Evolutionary conservation across 176 grass and related monocot species (phyloP).

Genomic region (Ampelocalamus luodianensis): DNA sequence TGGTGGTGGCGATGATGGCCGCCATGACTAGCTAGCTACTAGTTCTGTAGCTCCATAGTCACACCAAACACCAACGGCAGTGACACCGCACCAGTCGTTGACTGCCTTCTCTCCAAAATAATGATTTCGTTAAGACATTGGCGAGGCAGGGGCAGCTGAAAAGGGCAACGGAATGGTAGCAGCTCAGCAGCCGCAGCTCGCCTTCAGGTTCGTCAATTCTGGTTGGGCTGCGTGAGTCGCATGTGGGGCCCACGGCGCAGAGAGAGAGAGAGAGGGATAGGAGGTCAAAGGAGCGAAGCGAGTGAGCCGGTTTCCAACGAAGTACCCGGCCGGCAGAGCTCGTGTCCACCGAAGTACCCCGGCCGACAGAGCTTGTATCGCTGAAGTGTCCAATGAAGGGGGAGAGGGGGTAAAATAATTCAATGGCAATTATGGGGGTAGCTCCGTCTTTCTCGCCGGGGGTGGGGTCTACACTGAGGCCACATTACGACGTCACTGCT

Average conservation of each 20-base stretch:
- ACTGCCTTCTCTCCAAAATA: not conserved
- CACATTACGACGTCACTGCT: too few species aligned
- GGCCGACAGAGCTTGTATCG: too few species aligned
- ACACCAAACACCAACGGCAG: conserved; percentile 40
- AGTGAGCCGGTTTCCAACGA: not conserved
- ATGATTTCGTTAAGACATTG: not conserved
- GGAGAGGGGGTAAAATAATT: too few species aligned
- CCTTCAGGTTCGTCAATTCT: not conserved
- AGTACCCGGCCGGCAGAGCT: not conserved
- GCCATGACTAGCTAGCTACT: conserved; percentile 17
- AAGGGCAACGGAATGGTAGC: not conserved
- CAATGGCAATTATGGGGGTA: too few species aligned
- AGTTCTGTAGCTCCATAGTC: not conserved
- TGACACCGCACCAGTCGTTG: conserved; percentile 28
- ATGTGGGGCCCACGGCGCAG: not conserved
- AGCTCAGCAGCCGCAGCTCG: not conserved
- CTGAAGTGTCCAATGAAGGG: too few species aligned
- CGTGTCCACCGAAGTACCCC: too few species aligned
- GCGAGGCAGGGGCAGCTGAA: not conserved
- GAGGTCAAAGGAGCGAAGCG: not conserved
- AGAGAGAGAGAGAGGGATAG: not conserved
- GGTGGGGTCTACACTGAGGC: too few species aligned
- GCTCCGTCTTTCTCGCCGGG: too few species aligned
- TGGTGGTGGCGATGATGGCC: conserved; percentile 30
- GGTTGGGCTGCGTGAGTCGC: not conserved